These are phyloP conservation scores for Elsinoe ampelina DNA, from an alignment of 2,329 filamentous ascomycete genomes.

Conservation along the genomic window DNA sequence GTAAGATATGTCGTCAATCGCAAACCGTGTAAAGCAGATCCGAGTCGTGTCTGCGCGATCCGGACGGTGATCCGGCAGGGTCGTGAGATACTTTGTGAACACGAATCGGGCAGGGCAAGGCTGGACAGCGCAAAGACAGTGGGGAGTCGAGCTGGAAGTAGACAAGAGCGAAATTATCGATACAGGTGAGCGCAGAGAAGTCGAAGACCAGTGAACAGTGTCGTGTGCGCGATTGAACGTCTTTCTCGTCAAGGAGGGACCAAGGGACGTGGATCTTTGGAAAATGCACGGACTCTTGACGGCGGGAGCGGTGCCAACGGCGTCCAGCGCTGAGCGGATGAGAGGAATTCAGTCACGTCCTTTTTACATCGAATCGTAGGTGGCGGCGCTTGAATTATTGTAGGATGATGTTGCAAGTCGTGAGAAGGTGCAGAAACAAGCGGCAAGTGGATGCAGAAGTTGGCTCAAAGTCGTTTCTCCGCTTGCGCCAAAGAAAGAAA, in stretches of 20 bases:
- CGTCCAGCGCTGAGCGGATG: not conserved
- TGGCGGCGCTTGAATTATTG: not conserved
- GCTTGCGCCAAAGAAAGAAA: slow-evolving; percentile 9
- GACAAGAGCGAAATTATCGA: not conserved
- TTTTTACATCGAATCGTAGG: not conserved
- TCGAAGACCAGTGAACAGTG: not conserved
- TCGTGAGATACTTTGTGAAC: not conserved
- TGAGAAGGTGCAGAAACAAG: not conserved
- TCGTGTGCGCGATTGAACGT: not conserved
- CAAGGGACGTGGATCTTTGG: slow-evolving; percentile 2
- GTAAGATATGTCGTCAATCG: not conserved
- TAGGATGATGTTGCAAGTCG: not conserved
- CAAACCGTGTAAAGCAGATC: not conserved
- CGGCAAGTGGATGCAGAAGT: not conserved
- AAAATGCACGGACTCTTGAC: slow-evolving; percentile 10
- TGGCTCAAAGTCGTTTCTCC: not conserved
- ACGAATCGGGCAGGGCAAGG: not conserved
- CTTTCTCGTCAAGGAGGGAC: slow-evolving; percentile 1
- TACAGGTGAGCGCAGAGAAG: not conserved
- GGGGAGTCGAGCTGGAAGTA: not conserved
- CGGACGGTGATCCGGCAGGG: not conserved
- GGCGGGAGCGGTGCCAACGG: slow-evolving; percentile 8
- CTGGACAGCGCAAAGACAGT: not conserved
- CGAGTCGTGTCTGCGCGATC: not conserved
- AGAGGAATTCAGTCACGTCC: not conserved